These are phyloP conservation scores for Lumnitzera racemosa DNA, from an alignment of 345 rosid genomes.

Conservation along the genomic window DNA sequence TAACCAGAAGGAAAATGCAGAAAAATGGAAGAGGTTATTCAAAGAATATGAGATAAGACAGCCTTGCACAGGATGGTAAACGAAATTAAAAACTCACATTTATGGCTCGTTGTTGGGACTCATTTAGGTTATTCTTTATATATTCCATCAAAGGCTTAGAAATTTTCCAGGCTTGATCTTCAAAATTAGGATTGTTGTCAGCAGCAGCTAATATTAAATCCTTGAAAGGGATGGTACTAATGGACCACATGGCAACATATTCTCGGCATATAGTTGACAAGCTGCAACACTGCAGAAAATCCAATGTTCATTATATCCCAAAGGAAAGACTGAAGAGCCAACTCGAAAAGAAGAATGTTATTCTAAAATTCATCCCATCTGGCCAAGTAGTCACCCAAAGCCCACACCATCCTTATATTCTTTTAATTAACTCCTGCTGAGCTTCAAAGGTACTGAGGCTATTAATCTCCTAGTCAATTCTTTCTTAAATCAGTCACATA, in stretches of 20 bases:
- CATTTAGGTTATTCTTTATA: slow-evolving; percentile 58
- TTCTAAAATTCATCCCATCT: not conserved
- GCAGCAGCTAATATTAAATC: slow-evolving; percentile 65
- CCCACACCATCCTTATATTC: too few relatives aligned
- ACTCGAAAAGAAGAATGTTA: not conserved
- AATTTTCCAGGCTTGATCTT: slow-evolving; percentile 74
- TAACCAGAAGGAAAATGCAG: not conserved
- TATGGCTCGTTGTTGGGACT: slow-evolving; percentile 81
- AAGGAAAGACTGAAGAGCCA: too few relatives aligned
- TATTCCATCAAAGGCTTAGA: slow-evolving; percentile 55
- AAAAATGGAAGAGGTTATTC: not conserved
- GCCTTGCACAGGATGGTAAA: not conserved
- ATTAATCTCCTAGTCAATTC: too few relatives aligned
- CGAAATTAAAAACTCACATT: slow-evolving; percentile 44
- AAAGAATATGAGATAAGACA: not conserved
- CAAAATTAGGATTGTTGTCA: slow-evolving; percentile 38
- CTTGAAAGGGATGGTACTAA: slow-evolving; percentile 83
- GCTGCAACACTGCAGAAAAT: slow-evolving; percentile 67
- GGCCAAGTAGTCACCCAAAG: not conserved
- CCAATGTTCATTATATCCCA: slow-evolving; percentile 9
- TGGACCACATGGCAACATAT: slow-evolving; percentile 68
- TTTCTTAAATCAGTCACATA: too few relatives aligned
- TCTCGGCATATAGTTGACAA: slow-evolving; percentile 90
- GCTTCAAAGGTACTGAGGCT: too few relatives aligned
- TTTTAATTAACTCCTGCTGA: too few relatives aligned